phyloP scores from a whole-genome alignment of 768 basidiomycete genomes.

The Hygrophoropsis aurantiaca region DNA sequence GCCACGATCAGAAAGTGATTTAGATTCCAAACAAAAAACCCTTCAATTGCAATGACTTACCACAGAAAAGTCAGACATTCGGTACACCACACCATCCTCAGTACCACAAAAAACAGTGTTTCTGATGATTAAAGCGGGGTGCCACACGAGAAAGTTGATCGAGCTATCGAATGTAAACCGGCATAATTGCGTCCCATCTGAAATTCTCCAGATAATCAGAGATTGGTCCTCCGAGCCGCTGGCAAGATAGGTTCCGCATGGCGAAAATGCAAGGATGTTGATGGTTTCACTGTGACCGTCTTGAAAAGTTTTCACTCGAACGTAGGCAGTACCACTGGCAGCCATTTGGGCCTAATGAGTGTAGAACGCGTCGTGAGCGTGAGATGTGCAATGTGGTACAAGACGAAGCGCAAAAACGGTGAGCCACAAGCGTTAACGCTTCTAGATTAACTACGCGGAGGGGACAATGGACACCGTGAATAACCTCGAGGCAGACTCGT shows the following conservation, averaged over 20 bases:
- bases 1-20: neutral
- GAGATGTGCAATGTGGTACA: too few species aligned
- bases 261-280: neutral
- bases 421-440: too few species aligned
- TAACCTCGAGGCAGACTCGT: too few species aligned
- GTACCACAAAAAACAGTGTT: neutral
- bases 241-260: neutral
- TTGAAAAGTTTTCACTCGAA: neutral
- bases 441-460: too few species aligned
- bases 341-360: too few species aligned
- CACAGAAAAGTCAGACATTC: neutral
- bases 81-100: neutral
- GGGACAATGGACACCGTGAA: too few species aligned
- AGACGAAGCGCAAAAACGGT: too few species aligned
- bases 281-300: neutral
- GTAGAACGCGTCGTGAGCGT: too few species aligned
- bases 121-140: neutral
- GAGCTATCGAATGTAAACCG: neutral
- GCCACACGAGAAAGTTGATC: neutral
- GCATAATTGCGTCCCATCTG: neutral
- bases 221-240: neutral
- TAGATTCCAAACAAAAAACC: neutral
- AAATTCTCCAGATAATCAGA: constrained; percentile 1
- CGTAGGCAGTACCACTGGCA: neutral
- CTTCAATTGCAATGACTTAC: neutral